Evolutionary conservation across 202 grass and related monocot species (phyloP), one percentile per base, ranked within the genome.

Genomic region (Digitaria exilis): DNA sequence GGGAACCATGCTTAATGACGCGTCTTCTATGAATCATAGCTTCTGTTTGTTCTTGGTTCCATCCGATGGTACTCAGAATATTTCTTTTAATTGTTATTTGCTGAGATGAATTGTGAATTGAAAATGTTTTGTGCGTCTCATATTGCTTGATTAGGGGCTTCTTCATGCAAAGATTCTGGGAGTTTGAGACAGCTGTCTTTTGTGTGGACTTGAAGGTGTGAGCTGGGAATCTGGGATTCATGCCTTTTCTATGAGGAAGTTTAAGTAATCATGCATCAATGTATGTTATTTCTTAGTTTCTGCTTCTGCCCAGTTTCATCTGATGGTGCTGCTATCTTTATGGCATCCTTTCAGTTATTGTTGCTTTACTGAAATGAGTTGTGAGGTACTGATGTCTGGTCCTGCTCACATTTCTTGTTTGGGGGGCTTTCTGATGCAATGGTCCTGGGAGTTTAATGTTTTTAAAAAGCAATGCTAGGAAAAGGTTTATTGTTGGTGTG

Each of bases 161-260:
- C 65, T 31, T 75, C 37, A n/a, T 76, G 43, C 34, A 46, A 25
- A 57, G 3, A 46, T 71, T 30, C 10, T 70, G 61, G 0, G 6
- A 76, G 28, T 55, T 30, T 65, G 14, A 22, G 9, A 56, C 14
- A 19, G 41, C 3, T 86, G 56, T 4, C 10, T 84, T 77, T 71
- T 72, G 28, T 71, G 44, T 49, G 19, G 52, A 24, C 65, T 89
- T 64, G 55, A 17, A 65, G 24, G 35, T 62, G 30, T 45, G 63
- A 85, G 69, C 11, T 63, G 7, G n/a, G n/a, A n/a, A n/a, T n/a
- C n/a, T n/a, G n/a, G 62, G 82, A 76, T 71, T 19, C 4, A 55
- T 80, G 62, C 54, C 64, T 56, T 52, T 18, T 72, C 25, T 51
- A 51, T 15, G n/a, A 12, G 49, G 12, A 65, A 12, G 18, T 85